Conservation (phyloP, 2,329 filamentous ascomycete genomes). For the Pestalotiopsis sp. region DNA sequence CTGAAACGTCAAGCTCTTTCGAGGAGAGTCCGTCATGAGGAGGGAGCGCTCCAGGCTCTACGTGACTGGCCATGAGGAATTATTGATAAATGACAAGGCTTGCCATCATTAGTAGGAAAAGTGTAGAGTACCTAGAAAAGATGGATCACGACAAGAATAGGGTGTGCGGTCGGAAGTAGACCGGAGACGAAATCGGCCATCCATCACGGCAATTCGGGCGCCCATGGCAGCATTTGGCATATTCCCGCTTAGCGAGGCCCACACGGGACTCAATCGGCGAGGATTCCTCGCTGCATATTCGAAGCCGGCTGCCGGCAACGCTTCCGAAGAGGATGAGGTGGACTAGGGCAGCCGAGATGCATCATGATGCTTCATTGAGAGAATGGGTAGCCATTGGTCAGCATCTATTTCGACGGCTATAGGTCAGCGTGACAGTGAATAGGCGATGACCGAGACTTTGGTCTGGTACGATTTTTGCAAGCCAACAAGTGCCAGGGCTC, state of each 20-base stretch:
- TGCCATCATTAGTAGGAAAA: background rate
- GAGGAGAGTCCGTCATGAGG: background rate
- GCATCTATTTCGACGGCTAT: background rate
- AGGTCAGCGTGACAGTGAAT: background rate
- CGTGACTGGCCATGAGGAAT: conserved; percentile 20
- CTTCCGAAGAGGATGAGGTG: background rate
- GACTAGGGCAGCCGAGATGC: background rate
- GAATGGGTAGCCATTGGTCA: background rate
- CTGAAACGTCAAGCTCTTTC: background rate
- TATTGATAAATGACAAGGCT: background rate
- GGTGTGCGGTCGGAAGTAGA: background rate
- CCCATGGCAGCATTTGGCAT: background rate
- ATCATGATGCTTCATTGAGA: background rate
- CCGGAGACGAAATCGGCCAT: conserved; percentile 14
- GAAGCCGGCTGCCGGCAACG: conserved; percentile 1
- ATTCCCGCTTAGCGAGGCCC: conserved; percentile 12
- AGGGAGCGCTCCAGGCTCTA: conserved; percentile 12
- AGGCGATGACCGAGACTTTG: background rate
- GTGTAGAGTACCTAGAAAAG: background rate
- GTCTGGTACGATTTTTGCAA: background rate
- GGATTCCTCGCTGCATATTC: background rate
- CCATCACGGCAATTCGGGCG: background rate
- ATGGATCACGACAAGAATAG: conserved; percentile 9
- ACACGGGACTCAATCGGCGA: conserved; percentile 4
- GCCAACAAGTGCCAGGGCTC: background rate